Percentiles rank a stretch among this genome's conserved stretches.
phyloP scores from a whole-genome alignment of 129 eudicot genomes.

The Tagetes patula region DNA sequence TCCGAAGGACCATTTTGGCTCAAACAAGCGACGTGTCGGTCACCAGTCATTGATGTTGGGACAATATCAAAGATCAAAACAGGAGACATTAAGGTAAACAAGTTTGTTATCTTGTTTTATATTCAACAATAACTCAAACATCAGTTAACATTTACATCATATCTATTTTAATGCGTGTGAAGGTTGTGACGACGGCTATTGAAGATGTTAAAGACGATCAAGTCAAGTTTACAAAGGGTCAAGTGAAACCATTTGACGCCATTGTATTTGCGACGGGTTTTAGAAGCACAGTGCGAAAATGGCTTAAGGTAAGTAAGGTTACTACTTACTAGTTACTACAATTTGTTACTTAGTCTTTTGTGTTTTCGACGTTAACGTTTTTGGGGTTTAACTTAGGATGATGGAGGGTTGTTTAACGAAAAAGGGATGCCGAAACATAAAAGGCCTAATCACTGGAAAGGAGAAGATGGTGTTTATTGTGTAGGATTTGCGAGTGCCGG shows the following conservation, averaged over 20 bases:
- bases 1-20: conserved; percentile 44
- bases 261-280: conserved; percentile 65
- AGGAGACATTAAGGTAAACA: conserved; percentile 44
- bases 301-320: conserved; percentile 52
- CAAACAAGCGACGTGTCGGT: conserved; percentile 32
- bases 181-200: conserved; percentile 48
- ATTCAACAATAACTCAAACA: not conserved
- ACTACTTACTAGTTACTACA: not conserved
- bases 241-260: conserved; percentile 38
- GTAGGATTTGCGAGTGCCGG: conserved; percentile 59
- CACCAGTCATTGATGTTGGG: conserved; percentile 61
- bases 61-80: conserved; percentile 43
- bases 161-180: not conserved
- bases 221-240: conserved; percentile 39
- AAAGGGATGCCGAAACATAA: conserved; percentile 44
- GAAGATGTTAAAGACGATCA: conserved; percentile 24
- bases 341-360: not conserved
- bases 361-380: not conserved
- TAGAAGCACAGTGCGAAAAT: conserved; percentile 39
- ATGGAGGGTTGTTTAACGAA: conserved; percentile 39
- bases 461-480: conserved; percentile 54
- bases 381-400: conserved; percentile 31
- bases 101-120: not conserved
- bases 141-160: not conserved
- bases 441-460: conserved; percentile 56